A percentile compares a stretch with the other conserved stretches of the same genome.
Evolutionary conservation across 2,329 filamentous ascomycete species (phyloP).

Genomic region (Curvularia sp.): DNA sequence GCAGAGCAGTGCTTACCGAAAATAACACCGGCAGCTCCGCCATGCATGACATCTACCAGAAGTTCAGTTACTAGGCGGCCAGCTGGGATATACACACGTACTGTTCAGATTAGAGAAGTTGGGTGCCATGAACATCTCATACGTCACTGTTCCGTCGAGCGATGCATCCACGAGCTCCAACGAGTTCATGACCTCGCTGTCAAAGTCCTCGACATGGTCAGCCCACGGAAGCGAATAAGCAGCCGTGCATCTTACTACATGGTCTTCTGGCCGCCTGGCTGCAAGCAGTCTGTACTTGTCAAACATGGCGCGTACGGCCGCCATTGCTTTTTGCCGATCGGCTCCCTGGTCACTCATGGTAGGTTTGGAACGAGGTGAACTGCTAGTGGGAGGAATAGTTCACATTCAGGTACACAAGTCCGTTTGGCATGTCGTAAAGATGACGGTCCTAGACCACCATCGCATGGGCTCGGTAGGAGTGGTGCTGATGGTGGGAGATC

Average conservation of each 20-base stretch:
- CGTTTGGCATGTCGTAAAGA: background rate
- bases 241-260: slow-evolving; percentile 34
- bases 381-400: background rate
- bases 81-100: slow-evolving; percentile 15
- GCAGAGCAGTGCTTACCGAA: too few relatives aligned
- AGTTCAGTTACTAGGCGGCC: slow-evolving; percentile 17
- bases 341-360: slow-evolving; percentile 36
- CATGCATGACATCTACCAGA: slow-evolving; percentile 51
- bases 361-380: background rate
- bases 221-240: background rate
- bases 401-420: background rate
- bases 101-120: slow-evolving; percentile 52
- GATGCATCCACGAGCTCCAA: slow-evolving; percentile 49
- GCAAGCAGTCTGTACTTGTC: slow-evolving; percentile 47
- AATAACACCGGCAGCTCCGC: slow-evolving; percentile 51
- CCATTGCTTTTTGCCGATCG: slow-evolving; percentile 45
- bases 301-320: slow-evolving; percentile 49
- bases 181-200: slow-evolving; percentile 48
- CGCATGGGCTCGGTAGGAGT: slow-evolving; percentile 1
- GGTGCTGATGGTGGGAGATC: slow-evolving; percentile 6
- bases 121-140: slow-evolving; percentile 45
- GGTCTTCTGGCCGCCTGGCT: slow-evolving; percentile 39
- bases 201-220: slow-evolving; percentile 44
- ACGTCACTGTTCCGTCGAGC: slow-evolving; percentile 46
- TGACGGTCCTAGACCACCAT: background rate